These are phyloP conservation scores for Pseudopithomyces chartarum DNA, from an alignment of 2,329 filamentous ascomycete species.

Conservation along the genomic window DNA sequence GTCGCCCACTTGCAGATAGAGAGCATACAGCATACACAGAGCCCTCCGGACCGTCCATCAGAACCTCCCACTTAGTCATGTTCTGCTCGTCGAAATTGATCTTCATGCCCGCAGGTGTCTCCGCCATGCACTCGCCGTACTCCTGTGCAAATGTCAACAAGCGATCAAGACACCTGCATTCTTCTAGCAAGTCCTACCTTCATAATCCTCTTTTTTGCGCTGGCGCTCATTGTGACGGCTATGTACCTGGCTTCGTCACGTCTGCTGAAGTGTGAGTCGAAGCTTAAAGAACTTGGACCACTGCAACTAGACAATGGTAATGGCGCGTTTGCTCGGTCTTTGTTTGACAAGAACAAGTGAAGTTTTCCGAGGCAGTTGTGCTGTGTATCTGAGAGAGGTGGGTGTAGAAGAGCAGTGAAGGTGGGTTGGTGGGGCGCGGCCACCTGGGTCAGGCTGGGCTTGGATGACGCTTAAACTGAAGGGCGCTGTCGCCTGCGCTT, in stretches of 20 bases:
- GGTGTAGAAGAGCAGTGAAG: conserved; percentile 6
- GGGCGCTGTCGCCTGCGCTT: conserved; percentile 10
- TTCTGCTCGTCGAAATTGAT: conserved; percentile 63
- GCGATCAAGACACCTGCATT: not conserved
- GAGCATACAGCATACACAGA: conserved; percentile 67
- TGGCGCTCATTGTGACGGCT: conserved; percentile 37
- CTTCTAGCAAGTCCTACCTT: conserved; percentile 35
- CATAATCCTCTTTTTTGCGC: conserved; percentile 53
- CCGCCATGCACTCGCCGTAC: conserved; percentile 43
- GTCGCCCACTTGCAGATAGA: not conserved
- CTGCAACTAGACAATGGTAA: not conserved
- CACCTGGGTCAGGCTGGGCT: no score
- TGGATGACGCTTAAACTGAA: conserved; percentile 15
- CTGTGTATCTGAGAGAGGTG: not conserved
- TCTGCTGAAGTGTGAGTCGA: conserved; percentile 26
- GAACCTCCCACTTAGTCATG: conserved; percentile 70
- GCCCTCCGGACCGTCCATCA: conserved; percentile 67
- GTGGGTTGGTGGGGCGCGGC: conserved; percentile 11
- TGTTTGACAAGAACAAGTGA: not conserved
- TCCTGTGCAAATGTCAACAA: conserved; percentile 30
- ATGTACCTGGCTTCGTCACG: conserved; percentile 14
- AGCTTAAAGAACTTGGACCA: not conserved
- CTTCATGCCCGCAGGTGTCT: conserved; percentile 44
- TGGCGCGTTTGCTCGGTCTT: not conserved
- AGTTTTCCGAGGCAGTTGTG: not conserved